A percentile compares a stretch with the other conserved stretches of the same genome.
These are phyloP conservation scores for Tubosaeta sp. DNA, from an alignment of 768 basidiomycete species.

Conservation along the genomic window DNA sequence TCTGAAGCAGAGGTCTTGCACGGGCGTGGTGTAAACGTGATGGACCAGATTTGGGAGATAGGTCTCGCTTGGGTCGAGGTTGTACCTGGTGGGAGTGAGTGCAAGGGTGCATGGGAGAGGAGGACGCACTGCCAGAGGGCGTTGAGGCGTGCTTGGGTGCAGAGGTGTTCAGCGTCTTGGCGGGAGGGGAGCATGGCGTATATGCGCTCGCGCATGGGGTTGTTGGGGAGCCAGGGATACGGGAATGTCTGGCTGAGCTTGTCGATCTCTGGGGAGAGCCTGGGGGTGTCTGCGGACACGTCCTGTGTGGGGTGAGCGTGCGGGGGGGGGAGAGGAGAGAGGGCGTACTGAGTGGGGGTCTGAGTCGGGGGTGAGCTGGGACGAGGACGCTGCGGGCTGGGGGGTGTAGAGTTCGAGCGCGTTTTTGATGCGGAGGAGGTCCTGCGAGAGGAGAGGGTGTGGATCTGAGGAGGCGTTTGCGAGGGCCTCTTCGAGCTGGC, in stretches of 20 bases:
- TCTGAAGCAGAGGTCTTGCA: conserved; percentile 60
- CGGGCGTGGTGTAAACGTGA: conserved; percentile 60
- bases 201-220: conserved; percentile 59
- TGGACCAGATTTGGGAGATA: conserved; percentile 66
- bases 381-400: conserved; percentile 18
- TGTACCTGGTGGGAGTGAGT: conserved; percentile 43
- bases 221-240: conserved; percentile 63
- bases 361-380: conserved; percentile 5
- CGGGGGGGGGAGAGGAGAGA: too few species aligned
- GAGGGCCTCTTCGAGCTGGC: conserved; percentile 60
- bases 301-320: conserved; percentile 5
- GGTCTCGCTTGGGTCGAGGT: conserved; percentile 65
- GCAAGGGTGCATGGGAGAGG: neutral
- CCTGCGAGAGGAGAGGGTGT: conserved; percentile 57
- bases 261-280: conserved; percentile 32
- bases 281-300: conserved; percentile 10
- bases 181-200: conserved; percentile 58
- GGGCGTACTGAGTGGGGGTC: conserved; percentile 2
- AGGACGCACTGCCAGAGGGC: conserved; percentile 68
- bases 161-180: conserved; percentile 54
- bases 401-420: conserved; percentile 59
- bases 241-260: conserved; percentile 65
- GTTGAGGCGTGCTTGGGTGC: conserved; percentile 60
- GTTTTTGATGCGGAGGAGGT: conserved; percentile 59
- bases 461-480: conserved; percentile 36